A percentile compares a stretch with the other conserved stretches of the same genome.
These are phyloP conservation scores for Otatea glauca DNA, from an alignment of 176 grass and related monocot genomes.

Conservation along the genomic window DNA sequence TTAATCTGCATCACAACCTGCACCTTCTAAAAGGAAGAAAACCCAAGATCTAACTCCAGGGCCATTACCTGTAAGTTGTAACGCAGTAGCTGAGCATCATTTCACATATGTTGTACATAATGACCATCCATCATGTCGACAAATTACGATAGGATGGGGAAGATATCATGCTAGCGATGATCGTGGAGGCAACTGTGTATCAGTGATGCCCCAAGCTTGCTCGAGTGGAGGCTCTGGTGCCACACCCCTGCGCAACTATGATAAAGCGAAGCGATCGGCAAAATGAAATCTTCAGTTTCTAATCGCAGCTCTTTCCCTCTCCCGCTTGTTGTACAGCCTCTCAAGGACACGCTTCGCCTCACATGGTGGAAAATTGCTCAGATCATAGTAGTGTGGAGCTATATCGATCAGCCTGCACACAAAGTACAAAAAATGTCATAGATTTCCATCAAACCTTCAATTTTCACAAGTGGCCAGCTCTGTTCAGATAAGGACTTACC, in stretches of 20 bases:
- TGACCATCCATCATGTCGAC: background rate
- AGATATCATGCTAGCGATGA: background rate
- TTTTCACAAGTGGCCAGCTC: background rate
- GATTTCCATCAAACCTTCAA: conserved; percentile 12
- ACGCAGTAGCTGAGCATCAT: conserved; percentile 17
- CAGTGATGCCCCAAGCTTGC: background rate
- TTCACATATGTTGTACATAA: conserved; percentile 22
- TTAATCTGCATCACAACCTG: conserved; percentile 16
- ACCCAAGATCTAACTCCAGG: background rate
- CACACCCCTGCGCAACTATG: background rate
- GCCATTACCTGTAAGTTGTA: background rate
- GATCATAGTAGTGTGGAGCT: conserved; percentile 82
- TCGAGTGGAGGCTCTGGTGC: background rate
- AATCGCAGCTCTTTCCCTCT: conserved; percentile 66
- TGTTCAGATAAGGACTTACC: conserved; percentile 52
- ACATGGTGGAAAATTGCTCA: conserved; percentile 82
- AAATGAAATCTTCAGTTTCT: conserved; percentile 47
- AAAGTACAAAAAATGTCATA: background rate
- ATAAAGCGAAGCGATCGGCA: background rate
- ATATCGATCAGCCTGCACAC: conserved; percentile 76
- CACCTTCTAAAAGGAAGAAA: conserved; percentile 10
- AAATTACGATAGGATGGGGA: background rate
- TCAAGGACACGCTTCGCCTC: conserved; percentile 88
- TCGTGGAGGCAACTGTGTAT: background rate
- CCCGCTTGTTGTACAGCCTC: conserved; percentile 85